These are phyloP conservation scores for Capronia epimyces DNA, from an alignment of 2,329 filamentous ascomycete species.

Conservation along the genomic window DNA sequence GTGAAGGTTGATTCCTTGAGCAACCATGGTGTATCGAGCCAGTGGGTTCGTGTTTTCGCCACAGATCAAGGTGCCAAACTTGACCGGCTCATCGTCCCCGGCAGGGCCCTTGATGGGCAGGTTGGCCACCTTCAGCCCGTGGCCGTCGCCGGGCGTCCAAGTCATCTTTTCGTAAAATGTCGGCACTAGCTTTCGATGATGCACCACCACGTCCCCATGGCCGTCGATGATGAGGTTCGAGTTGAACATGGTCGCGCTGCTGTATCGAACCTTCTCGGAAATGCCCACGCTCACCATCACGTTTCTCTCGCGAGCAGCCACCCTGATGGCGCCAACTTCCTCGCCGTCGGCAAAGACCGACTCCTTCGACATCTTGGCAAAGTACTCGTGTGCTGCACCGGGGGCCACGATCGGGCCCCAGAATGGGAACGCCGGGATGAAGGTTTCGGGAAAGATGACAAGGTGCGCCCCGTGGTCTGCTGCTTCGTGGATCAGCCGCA, in stretches of 20 bases:
- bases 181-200: constrained; percentile 52
- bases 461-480: constrained; percentile 44
- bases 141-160: constrained; percentile 50
- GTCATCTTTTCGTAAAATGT: constrained; percentile 55
- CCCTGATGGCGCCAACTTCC: constrained; percentile 42
- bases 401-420: constrained; percentile 48
- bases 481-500: constrained; percentile 44
- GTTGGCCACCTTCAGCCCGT: constrained; percentile 46
- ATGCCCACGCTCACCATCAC: constrained; percentile 48
- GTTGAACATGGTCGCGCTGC: constrained; percentile 48
- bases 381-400: constrained; percentile 44
- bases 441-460: constrained; percentile 52
- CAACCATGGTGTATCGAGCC: constrained; percentile 49
- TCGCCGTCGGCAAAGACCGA: constrained; percentile 45
- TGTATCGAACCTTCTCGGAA: constrained; percentile 44
- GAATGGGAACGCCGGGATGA: constrained; percentile 50
- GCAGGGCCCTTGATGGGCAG: too few relatives aligned
- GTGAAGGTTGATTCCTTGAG: constrained; percentile 53
- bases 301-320: constrained; percentile 35
- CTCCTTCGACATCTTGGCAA: constrained; percentile 43
- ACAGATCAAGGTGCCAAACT: constrained; percentile 50
- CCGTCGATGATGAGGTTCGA: constrained; percentile 46
- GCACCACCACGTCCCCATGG: constrained; percentile 44
- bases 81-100: constrained; percentile 42
- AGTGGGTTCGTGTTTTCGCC: constrained; percentile 56